Evolutionary conservation across 2,329 filamentous ascomycete genomes (phyloP), one percentile per base, ranked within the genome.

Genomic region (Epichloe gansuensis): DNA sequence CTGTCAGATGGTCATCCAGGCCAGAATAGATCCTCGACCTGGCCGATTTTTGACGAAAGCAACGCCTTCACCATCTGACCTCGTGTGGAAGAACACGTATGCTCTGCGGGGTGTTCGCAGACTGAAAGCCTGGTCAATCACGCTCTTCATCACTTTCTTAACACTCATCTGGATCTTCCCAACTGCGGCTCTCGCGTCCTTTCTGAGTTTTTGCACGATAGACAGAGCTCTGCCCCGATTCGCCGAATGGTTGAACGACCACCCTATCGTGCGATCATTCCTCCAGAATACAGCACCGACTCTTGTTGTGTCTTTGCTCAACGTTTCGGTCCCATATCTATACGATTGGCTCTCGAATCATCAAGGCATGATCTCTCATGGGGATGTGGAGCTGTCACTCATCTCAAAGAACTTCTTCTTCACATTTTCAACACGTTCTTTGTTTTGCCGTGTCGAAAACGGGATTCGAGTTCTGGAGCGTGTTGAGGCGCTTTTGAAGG

Each of bases 351-450:
- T 98, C 11, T 89, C 91, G 3, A 91, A 91, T 65, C 78, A 82
- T 50, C 93, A 98, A 72, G 93, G 93, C 48, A 94, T 94, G 83
- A 88, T 95, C 50, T 97, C 93, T 0, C 88, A 90, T 60, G 89
- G 89, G 45, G 93, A 98, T 56, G 84, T 98, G 23, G 93, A 97
- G 67, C 76, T 98, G 6, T 97, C 93, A 0, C 77, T 94, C 45
- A 91, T 98, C 58, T 95, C 89, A 51, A 98, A 98, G 72, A 98
- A 97, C 69, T 98, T 97, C 72, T 95, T 97, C 76, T 98, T 98
- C 66, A 91, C 87, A 9, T 98, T 69, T 97, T 98, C 80, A 98
- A 98, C 70, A 88, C 97, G 53, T 98, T 98, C 70, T 80, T 97
- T 49, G 81, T 45, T 96, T 97, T 66, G 94, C 91, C 1, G 78